Base-by-base conservation (phyloP, 345 rosid genomes). In the Rhodamnia rubescens region DNA sequence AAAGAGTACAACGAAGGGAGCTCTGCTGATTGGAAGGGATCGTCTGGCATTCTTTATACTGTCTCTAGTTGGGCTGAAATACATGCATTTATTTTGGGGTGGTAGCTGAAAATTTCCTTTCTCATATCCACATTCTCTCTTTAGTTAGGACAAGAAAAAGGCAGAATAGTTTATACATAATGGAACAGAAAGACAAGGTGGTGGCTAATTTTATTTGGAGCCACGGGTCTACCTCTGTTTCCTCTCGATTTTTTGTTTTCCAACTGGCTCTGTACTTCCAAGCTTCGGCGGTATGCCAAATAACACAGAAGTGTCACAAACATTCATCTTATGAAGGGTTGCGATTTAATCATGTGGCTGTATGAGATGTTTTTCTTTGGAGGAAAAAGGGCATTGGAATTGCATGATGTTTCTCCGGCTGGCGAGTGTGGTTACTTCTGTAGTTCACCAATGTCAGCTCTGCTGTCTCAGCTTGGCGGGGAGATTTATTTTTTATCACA, bases 31-130 rank as follows among this genome's bases (percentile, higher is more conserved):
- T 96, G 99, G 98, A 94, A 92, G 83, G 91, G 93, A 69, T 88
- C 83, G 49, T 93, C 98, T 50, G 99, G 99, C 82, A 91, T 90
- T 83, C 94, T 98, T 81, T 96, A 94, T 85, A 96, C 98, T 20
- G 98, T 92, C 83, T 91, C 97, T 44, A 91, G 94, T 88, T 98
- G 99, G 99, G 95, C 94, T 53, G 99, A 96, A 88, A 90, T 96
- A 86, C 97, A 98, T 91, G 97, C 98, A 85, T 96, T 96, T 84
- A 86, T 94, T 84, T 89, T 94, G 93, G 99, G 99, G 85, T 96
- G 93, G 93, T 93, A 95, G 80, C 80, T 69, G 80, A 69, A 69
- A 69, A 69, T 69, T 69, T 69, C 80, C 80, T 36, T 36, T 36
- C 7, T 11, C 24, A 15, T 69, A 36, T 85, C 86, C 11, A 85